phyloP scores from a whole-genome alignment of 345 rosid species.

The Noccaea bulbosa region DNA sequence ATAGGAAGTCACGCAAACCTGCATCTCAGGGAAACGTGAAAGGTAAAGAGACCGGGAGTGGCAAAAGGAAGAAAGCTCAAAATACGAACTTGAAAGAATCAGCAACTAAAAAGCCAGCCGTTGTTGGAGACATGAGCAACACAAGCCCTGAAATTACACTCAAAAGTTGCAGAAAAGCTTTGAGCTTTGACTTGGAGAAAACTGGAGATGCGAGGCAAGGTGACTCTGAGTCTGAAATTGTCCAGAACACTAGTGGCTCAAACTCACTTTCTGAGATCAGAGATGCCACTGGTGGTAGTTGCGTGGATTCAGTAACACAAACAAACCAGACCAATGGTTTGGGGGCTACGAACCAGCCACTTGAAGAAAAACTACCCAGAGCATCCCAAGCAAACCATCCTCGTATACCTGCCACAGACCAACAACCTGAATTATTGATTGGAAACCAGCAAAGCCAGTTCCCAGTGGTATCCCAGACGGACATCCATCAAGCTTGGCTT shows the following conservation, averaged over 20 bases:
- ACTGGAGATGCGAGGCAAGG: slow-evolving; percentile 35
- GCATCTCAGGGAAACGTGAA: slow-evolving; percentile 44
- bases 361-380: slow-evolving; percentile 12
- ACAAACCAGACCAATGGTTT: slow-evolving; percentile 43
- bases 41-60: slow-evolving; percentile 45
- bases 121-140: slow-evolving; percentile 36
- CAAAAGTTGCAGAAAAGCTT: slow-evolving; percentile 58
- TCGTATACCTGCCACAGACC: slow-evolving; percentile 23
- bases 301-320: slow-evolving; percentile 36
- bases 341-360: slow-evolving; percentile 22
- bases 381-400: slow-evolving; percentile 20
- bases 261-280: slow-evolving; percentile 37
- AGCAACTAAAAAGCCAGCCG: slow-evolving; percentile 38
- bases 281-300: slow-evolving; percentile 26
- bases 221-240: slow-evolving; percentile 30
- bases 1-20: slow-evolving; percentile 51
- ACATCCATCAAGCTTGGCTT: slow-evolving; percentile 37
- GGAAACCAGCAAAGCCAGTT: slow-evolving; percentile 38
- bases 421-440: slow-evolving; percentile 27
- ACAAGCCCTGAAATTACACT: slow-evolving; percentile 37
- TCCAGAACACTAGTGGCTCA: slow-evolving; percentile 33
- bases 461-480: slow-evolving; percentile 29
- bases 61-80: slow-evolving; percentile 55
- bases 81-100: slow-evolving; percentile 51
- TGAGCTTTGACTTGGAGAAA: slow-evolving; percentile 63